Conservation (phyloP, 306 rosid genomes). For the Malus sieversii region DNA sequence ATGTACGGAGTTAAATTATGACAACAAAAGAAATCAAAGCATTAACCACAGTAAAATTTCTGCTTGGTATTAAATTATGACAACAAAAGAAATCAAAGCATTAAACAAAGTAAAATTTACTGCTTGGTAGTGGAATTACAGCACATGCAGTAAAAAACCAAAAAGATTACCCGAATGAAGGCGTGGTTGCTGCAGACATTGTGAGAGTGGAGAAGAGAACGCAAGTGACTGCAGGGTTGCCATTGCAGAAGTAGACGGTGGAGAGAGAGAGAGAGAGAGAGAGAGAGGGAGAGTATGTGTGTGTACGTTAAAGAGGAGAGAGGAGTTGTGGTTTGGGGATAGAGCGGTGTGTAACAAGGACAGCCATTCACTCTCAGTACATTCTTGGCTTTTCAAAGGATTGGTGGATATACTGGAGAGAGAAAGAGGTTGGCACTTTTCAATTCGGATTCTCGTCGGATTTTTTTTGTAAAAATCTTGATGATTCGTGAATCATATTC, state of each 20-base stretch:
- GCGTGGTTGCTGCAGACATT: conserved; percentile 49
- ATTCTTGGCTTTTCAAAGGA: not conserved
- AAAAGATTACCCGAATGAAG: conserved; percentile 37
- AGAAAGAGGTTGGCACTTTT: not conserved
- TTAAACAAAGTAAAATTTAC: not conserved
- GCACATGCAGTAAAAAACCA: not conserved
- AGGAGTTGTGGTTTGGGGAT: conserved; percentile 30
- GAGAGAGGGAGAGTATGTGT: not conserved
- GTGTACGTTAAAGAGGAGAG: conserved; percentile 1
- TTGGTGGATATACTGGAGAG: not conserved
- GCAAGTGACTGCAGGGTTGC: conserved; percentile 73
- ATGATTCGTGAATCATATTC: accelerated
- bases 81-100: not conserved
- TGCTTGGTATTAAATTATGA: not conserved
- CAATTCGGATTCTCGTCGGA: accelerated
- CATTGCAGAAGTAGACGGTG: conserved; percentile 37
- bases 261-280: not conserved
- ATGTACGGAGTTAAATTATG: not conserved
- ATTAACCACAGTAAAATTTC: not conserved
- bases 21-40: not conserved
- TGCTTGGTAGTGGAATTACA: not conserved
- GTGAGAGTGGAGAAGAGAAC: conserved; percentile 53
- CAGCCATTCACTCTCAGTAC: conserved; percentile 49
- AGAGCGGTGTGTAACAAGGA: conserved; percentile 49
- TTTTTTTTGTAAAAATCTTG: accelerated